Evolutionary conservation across 495 filamentous ascomycete genomes (phyloP).

Genomic region (Hamigera avellanea): DNA sequence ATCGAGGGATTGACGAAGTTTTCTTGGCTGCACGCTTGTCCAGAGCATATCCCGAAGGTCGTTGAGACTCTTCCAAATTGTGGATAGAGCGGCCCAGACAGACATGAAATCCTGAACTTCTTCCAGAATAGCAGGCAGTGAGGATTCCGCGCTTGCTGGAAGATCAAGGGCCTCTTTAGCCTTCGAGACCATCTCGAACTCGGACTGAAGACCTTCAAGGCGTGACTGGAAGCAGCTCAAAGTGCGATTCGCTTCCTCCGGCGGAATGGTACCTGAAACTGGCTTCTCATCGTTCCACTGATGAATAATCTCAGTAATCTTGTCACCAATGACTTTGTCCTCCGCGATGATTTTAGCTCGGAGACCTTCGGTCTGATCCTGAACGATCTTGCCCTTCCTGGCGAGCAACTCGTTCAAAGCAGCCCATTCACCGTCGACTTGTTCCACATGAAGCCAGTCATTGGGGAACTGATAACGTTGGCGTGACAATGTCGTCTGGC

Average conservation of each 20-base stretch:
- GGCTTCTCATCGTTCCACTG: slow-evolving; percentile 96
- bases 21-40: slow-evolving; percentile 86
- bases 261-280: slow-evolving; percentile 84
- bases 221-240: slow-evolving; percentile 69
- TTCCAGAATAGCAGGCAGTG: slow-evolving; percentile 70
- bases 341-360: slow-evolving; percentile 94
- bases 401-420: slow-evolving; percentile 78
- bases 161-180: slow-evolving; percentile 95
- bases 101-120: slow-evolving; percentile 98
- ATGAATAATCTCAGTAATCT: slow-evolving; percentile 66
- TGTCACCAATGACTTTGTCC: slow-evolving; percentile 78
- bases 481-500: slow-evolving; percentile 77
- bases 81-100: slow-evolving; percentile 88
- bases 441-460: slow-evolving; percentile 90
- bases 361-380: slow-evolving; percentile 89
- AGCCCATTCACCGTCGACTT: slow-evolving; percentile 89
- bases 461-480: slow-evolving; percentile 86
- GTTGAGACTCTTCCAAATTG: slow-evolving; percentile 93
- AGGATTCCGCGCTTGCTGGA: slow-evolving; percentile 62
- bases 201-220: slow-evolving; percentile 69
- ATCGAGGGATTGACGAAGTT: slow-evolving; percentile 79
- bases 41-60: slow-evolving; percentile 85
- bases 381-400: slow-evolving; percentile 84
- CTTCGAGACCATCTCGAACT: slow-evolving; percentile 88
- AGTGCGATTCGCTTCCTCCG: slow-evolving; percentile 70